These are phyloP conservation scores for Hypocrella siamensis DNA, from an alignment of 2,329 filamentous ascomycete genomes.

Conservation along the genomic window DNA sequence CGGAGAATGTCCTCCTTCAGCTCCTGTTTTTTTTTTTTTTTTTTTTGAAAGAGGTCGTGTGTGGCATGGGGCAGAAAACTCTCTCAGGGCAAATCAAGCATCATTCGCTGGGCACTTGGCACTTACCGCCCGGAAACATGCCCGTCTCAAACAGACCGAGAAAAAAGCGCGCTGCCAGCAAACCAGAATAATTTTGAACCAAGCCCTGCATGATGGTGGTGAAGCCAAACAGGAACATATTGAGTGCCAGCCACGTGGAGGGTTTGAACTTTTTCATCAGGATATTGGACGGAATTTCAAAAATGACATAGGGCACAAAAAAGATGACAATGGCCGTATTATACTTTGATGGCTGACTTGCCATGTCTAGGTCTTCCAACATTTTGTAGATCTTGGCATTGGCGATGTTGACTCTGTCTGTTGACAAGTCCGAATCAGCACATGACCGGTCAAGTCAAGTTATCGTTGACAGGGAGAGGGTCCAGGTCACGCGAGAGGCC, in stretches of 20 bases:
- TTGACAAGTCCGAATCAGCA: too few species aligned
- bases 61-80: too few species aligned
- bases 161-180: slow-evolving; percentile 73
- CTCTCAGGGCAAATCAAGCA: too few species aligned
- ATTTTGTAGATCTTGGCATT: slow-evolving; percentile 59
- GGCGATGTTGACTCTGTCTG: slow-evolving; percentile 60
- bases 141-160: slow-evolving; percentile 62
- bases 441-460: neutral
- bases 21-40: neutral
- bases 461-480: neutral
- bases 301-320: slow-evolving; percentile 62
- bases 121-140: slow-evolving; percentile 41
- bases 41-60: too few species aligned
- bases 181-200: slow-evolving; percentile 59
- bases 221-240: slow-evolving; percentile 75
- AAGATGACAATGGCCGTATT: slow-evolving; percentile 69
- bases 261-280: slow-evolving; percentile 48
- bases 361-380: slow-evolving; percentile 43
- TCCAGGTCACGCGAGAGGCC: neutral
- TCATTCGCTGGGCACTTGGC: too few species aligned
- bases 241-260: slow-evolving; percentile 57
- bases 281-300: slow-evolving; percentile 54
- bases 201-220: slow-evolving; percentile 63
- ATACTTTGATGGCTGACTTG: slow-evolving; percentile 36
- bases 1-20: neutral